These are phyloP conservation scores for Haematococcus sp. DNA, from an alignment of 139 green algal species.

Conservation along the genomic window DNA sequence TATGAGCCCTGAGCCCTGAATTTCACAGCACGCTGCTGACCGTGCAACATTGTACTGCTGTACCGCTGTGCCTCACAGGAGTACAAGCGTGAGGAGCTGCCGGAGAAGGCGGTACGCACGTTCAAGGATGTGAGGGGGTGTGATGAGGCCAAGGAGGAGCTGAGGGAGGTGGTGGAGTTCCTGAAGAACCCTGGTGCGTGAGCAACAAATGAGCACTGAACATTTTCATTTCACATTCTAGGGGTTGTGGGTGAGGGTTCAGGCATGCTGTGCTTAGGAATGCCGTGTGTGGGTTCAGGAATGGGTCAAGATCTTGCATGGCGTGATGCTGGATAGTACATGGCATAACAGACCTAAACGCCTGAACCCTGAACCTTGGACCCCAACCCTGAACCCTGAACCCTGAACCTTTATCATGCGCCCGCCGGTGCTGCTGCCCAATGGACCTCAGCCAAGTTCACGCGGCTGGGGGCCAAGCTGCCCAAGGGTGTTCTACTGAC, in stretches of 20 bases:
- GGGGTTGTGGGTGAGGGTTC: no score
- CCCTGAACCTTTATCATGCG: no score
- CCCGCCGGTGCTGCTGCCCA: no score
- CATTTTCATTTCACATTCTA: no score
- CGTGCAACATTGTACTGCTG: no score
- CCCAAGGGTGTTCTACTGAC: slow-evolving; percentile 75
- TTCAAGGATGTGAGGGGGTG: slow-evolving; percentile 83
- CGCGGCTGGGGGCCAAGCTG: slow-evolving; percentile 86
- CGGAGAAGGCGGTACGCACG: slow-evolving; percentile 45
- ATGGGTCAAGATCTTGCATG: no score
- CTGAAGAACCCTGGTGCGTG: slow-evolving; percentile 58
- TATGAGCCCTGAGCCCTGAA: no score
- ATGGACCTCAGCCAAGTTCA: slow-evolving; percentile 85
- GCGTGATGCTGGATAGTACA: background rate
- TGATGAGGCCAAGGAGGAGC: slow-evolving; percentile 92
- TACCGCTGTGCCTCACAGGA: slow-evolving; percentile 48
- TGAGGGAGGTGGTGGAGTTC: slow-evolving; percentile 88
- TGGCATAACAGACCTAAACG: no score
- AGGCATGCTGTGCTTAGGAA: no score
- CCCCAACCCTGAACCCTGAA: no score
- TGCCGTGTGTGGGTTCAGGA: background rate
- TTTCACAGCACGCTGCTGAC: no score
- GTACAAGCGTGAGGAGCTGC: slow-evolving; percentile 67
- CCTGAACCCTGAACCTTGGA: no score
- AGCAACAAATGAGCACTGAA: background rate